phyloP scores from a whole-genome alignment of 1,139 yeast genomes.

The Lodderomyces elongisporus region DNA sequence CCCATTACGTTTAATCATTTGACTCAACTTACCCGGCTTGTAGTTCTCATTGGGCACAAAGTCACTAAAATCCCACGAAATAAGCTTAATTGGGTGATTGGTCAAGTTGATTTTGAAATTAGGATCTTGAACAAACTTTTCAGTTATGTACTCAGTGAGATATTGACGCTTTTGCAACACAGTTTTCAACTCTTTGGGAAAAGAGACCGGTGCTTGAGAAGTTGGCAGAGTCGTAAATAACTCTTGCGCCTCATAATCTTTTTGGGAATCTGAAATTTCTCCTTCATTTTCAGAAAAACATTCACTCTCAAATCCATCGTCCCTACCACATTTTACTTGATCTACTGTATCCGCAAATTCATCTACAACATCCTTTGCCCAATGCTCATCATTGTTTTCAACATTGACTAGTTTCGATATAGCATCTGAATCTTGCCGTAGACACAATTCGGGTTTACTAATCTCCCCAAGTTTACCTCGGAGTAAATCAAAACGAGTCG shows the following conservation, averaged over 20 bases:
- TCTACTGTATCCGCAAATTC: too few relatives aligned
- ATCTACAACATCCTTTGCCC: too few relatives aligned
- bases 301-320: too few relatives aligned
- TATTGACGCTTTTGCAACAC: slow-evolving; percentile 30
- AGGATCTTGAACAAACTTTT: slow-evolving; percentile 18
- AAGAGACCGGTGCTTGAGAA: slow-evolving; percentile 4
- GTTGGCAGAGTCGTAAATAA: slow-evolving; percentile 1
- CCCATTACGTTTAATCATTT: slow-evolving; percentile 7
- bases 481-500: too few relatives aligned
- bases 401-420: too few relatives aligned
- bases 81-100: slow-evolving; percentile 23
- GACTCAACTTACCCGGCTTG: slow-evolving; percentile 11
- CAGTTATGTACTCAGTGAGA: slow-evolving; percentile 21
- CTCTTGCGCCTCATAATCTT: slow-evolving; percentile 9
- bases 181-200: slow-evolving; percentile 12
- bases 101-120: slow-evolving; percentile 22
- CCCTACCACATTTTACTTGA: too few relatives aligned
- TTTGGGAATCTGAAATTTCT: slow-evolving; percentile 19
- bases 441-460: too few relatives aligned
- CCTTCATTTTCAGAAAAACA: slow-evolving; percentile 9
- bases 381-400: too few relatives aligned
- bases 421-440: too few relatives aligned
- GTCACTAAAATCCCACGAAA: slow-evolving; percentile 42
- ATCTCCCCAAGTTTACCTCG: too few relatives aligned
- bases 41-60: slow-evolving; percentile 38